A percentile compares a stretch with the other conserved stretches of the same genome.
Conservation (phyloP, 345 rosid genomes). For the Cardamine chenopodiifolia region DNA sequence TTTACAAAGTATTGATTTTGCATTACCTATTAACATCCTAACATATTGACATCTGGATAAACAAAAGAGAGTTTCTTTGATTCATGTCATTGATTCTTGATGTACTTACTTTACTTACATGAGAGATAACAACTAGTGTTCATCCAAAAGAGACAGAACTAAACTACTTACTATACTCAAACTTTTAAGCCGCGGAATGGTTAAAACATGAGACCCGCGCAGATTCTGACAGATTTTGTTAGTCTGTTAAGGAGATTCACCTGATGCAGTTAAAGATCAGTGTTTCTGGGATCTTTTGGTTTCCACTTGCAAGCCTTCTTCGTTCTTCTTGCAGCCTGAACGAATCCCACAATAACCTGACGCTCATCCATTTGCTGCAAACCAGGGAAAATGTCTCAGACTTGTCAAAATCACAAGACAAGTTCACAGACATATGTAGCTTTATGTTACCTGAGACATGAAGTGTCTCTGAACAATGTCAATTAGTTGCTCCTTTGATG, state of each 20-base stretch:
- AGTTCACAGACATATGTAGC: neutral
- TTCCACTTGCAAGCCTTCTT: conserved; percentile 63
- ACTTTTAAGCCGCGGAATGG: neutral
- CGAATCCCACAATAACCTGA: conserved; percentile 94
- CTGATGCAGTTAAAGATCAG: neutral
- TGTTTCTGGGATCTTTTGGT: conserved; percentile 27
- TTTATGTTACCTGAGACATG: conserved; percentile 76
- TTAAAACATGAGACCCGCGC: conserved; percentile 21
- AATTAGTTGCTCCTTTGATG: conserved; percentile 80
- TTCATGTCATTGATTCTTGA: conserved; percentile 14
- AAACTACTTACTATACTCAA: conserved; percentile 12
- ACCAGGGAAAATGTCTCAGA: conserved; percentile 12
- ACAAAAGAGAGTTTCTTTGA: conserved; percentile 12
- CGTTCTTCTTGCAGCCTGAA: conserved; percentile 82
- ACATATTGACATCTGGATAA: neutral
- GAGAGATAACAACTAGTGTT: conserved; percentile 22
- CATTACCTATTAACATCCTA: neutral
- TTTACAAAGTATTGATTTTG: neutral
- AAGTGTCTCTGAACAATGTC: conserved; percentile 89
- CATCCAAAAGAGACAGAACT: conserved; percentile 11
- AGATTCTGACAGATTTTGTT: conserved; percentile 16
- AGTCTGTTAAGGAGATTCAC: neutral
- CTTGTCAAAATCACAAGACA: neutral
- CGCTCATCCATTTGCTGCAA: conserved; percentile 90
- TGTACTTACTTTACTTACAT: conserved; percentile 19